phyloP scores from a whole-genome alignment of 2,329 filamentous ascomycete species.

The Xylariaceae sp. region DNA sequence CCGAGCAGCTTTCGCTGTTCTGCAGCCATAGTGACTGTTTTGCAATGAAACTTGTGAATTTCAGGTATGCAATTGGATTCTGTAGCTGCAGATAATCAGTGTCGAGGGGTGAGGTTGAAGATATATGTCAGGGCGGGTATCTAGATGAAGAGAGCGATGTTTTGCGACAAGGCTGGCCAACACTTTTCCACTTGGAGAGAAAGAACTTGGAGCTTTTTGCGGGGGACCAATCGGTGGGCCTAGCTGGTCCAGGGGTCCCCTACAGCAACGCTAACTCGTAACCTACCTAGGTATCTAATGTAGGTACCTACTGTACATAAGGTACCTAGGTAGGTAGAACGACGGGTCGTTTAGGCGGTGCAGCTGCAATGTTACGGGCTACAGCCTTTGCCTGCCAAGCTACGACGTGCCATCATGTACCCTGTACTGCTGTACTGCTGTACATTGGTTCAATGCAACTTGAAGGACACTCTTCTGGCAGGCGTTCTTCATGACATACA shows the following conservation, averaged over 20 bases:
- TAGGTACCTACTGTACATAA: neutral
- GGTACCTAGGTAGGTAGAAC: too few relatives aligned
- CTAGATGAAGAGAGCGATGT: conserved; percentile 16
- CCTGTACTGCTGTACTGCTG: too few relatives aligned
- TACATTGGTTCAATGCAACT: too few relatives aligned
- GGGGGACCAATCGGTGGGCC: conserved; percentile 35
- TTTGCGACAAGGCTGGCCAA: conserved; percentile 33
- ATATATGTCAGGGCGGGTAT: neutral
- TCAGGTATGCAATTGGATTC: too few relatives aligned
- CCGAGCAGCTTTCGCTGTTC: conserved; percentile 97
- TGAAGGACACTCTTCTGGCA: conserved; percentile 11
- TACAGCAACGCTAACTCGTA: neutral
- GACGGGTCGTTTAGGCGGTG: too few relatives aligned
- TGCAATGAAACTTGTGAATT: neutral
- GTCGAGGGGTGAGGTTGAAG: neutral
- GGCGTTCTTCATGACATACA: neutral
- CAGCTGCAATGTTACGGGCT: too few relatives aligned
- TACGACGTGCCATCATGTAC: too few relatives aligned
- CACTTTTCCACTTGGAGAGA: conserved; percentile 8
- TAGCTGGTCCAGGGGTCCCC: conserved; percentile 18
- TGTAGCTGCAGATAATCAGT: too few relatives aligned
- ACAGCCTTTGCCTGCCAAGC: too few relatives aligned
- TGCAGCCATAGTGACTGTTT: conserved; percentile 72
- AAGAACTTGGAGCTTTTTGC: conserved; percentile 28
- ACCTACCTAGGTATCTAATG: too few relatives aligned